phyloP scores from a whole-genome alignment of 768 basidiomycete genomes.

The Auriscalpium microsporum region DNA sequence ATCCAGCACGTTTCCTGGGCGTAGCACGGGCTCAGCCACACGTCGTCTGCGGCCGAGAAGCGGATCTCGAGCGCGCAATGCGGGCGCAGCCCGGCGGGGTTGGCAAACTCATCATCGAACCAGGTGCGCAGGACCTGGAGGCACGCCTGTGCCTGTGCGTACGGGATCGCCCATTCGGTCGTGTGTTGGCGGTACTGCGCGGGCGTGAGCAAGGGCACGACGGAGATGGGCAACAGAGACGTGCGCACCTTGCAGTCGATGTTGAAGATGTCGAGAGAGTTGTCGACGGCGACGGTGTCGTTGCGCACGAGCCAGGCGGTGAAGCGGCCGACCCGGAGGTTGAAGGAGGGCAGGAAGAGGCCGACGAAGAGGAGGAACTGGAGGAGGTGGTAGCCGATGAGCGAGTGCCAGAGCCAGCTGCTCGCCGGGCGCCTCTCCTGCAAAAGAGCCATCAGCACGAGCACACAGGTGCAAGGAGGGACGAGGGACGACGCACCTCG shows the following conservation, averaged over 20 bases:
- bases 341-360: constrained; percentile 53
- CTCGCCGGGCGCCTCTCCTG: constrained; percentile 45
- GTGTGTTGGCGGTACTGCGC: constrained; percentile 83
- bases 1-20: constrained; percentile 83
- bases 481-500: constrained; percentile 48
- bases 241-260: constrained; percentile 78
- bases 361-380: constrained; percentile 80
- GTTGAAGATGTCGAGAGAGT: constrained; percentile 82
- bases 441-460: constrained; percentile 5
- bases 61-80: constrained; percentile 94
- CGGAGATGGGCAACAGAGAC: background rate
- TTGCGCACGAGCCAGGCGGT: constrained; percentile 59
- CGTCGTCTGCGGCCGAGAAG: constrained; percentile 80
- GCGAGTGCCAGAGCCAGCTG: constrained; percentile 60
- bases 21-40: constrained; percentile 88
- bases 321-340: constrained; percentile 53
- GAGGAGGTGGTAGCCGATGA: constrained; percentile 73
- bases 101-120: constrained; percentile 56
- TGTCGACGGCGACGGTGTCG: constrained; percentile 56
- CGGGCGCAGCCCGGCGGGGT: constrained; percentile 69
- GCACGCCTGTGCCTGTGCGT: constrained; percentile 53
- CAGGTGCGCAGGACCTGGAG: constrained; percentile 64
- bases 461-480: constrained; percentile 4
- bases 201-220: constrained; percentile 2
- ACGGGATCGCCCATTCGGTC: constrained; percentile 91